phyloP scores from a whole-genome alignment of 129 eudicot genomes.

The Deinandra increscens region DNA sequence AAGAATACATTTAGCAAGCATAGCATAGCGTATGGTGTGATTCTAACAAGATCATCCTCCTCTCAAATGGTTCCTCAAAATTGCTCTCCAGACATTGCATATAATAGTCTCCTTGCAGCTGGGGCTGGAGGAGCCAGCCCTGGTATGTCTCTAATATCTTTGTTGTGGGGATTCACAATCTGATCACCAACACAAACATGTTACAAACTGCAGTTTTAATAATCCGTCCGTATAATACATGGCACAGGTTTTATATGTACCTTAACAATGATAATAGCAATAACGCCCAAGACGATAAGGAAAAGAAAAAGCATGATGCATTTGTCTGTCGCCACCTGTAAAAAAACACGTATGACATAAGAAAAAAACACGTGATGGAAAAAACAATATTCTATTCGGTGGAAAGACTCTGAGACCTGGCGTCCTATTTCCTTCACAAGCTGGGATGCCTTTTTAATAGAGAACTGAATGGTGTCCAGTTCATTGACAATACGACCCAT shows the following conservation, averaged over 20 bases:
- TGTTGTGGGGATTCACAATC: constrained; percentile 88
- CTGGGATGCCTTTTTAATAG: constrained; percentile 92
- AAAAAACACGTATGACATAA: constrained; percentile 8
- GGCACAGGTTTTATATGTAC: constrained; percentile 23
- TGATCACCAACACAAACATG: constrained; percentile 14
- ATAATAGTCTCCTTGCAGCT: constrained; percentile 69
- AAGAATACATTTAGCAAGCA: constrained; percentile 12
- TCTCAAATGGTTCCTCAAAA: constrained; percentile 28
- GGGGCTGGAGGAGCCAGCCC: constrained; percentile 98
- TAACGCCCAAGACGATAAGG: constrained; percentile 80
- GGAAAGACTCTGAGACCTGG: constrained; percentile 50
- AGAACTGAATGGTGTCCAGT: constrained; percentile 90
- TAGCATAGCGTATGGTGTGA: neutral
- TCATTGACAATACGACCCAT: constrained; percentile 95
- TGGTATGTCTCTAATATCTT: constrained; percentile 75
- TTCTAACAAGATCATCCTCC: constrained; percentile 26
- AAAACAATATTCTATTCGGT: neutral
- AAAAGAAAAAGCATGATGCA: constrained; percentile 93
- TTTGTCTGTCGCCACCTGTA: constrained; percentile 94
- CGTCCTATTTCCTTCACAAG: constrained; percentile 99
- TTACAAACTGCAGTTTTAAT: neutral
- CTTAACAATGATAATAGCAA: constrained; percentile 89
- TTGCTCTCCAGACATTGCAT: constrained; percentile 35
- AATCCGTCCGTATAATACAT: neutral
- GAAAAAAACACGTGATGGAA: neutral